These are phyloP conservation scores for Polyporus arcularius DNA, from an alignment of 768 basidiomycete species.

Conservation along the genomic window DNA sequence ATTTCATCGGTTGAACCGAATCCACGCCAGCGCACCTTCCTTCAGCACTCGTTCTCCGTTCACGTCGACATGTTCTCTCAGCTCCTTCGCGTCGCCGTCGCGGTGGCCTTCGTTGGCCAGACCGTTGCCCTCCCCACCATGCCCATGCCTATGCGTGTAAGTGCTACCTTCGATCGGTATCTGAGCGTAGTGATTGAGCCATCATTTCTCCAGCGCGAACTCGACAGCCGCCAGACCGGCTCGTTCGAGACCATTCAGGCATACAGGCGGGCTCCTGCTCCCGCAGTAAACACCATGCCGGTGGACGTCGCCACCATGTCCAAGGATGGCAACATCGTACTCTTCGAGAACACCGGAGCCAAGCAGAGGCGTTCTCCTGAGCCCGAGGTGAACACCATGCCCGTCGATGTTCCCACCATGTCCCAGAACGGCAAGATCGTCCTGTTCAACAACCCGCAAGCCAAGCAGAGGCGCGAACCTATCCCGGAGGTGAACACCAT, in stretches of 20 bases:
- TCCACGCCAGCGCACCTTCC: slow-evolving; percentile 22
- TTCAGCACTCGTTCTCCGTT: slow-evolving; percentile 23
- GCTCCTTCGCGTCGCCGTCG: slow-evolving; percentile 40
- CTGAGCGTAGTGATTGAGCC: not conserved
- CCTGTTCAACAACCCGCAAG: slow-evolving; percentile 8
- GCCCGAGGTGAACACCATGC: slow-evolving; percentile 29
- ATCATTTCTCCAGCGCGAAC: slow-evolving; percentile 17
- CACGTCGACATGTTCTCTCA: slow-evolving; percentile 36
- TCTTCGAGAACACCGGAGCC: slow-evolving; percentile 23
- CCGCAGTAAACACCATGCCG: slow-evolving; percentile 31
- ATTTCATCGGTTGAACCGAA: slow-evolving; percentile 31
- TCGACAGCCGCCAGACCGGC: slow-evolving; percentile 32
- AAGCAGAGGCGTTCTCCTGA: slow-evolving; percentile 15
- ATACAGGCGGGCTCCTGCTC: slow-evolving; percentile 34
- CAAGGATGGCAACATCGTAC: slow-evolving; percentile 33
- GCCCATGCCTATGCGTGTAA: slow-evolving; percentile 43
- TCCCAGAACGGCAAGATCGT: slow-evolving; percentile 33
- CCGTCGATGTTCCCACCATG: slow-evolving; percentile 36
- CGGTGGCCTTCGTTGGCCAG: slow-evolving; percentile 47
- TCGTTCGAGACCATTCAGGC: slow-evolving; percentile 45
- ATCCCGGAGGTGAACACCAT: slow-evolving; percentile 29
- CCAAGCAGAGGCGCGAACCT: slow-evolving; percentile 22
- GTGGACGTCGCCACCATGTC: slow-evolving; percentile 36
- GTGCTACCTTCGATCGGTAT: slow-evolving; percentile 8
- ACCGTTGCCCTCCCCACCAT: slow-evolving; percentile 40